Evolutionary conservation across 352 stramenopile genomes (phyloP).

Genomic region (Globisporangium spiculum): DNA sequence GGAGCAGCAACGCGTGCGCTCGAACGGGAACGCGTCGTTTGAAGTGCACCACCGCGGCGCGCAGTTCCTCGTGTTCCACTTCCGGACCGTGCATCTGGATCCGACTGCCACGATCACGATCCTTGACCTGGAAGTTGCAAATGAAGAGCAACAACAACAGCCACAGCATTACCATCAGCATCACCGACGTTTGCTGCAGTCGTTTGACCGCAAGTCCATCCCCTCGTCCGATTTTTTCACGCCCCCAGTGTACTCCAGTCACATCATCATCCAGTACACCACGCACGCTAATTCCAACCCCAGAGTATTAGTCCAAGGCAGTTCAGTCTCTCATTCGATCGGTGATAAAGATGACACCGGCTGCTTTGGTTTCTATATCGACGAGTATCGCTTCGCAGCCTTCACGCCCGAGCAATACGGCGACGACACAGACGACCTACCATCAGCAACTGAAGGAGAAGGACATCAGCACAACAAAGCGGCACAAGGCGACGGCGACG

Average conservation of each 20-base stretch:
- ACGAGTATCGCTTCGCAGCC: constrained; percentile 30
- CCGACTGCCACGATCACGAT: constrained; percentile 21
- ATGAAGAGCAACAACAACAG: background rate
- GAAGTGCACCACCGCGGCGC: constrained; percentile 22
- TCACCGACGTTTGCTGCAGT: background rate
- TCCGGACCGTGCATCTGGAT: constrained; percentile 26
- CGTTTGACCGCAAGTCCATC: constrained; percentile 2
- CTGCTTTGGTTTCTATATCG: constrained; percentile 37
- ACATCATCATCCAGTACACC: constrained; percentile 22
- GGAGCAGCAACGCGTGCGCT: background rate
- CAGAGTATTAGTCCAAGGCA: background rate
- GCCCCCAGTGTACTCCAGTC: constrained; percentile 13
- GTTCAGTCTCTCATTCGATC: background rate
- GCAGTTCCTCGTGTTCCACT: constrained; percentile 37
- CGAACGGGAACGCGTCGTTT: constrained; percentile 11
- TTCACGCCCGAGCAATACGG: background rate
- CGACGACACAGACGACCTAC: background rate
- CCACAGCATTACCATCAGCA: background rate
- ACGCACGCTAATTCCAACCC: background rate
- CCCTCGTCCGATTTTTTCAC: constrained; percentile 21
- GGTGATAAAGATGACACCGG: background rate
- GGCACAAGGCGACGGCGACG: background rate
- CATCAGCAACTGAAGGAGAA: background rate
- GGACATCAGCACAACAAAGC: background rate
- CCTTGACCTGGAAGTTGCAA: constrained; percentile 11